Evolutionary conservation across 768 basidiomycete genomes (phyloP).

Genomic region (Phylloporus arenicola): DNA sequence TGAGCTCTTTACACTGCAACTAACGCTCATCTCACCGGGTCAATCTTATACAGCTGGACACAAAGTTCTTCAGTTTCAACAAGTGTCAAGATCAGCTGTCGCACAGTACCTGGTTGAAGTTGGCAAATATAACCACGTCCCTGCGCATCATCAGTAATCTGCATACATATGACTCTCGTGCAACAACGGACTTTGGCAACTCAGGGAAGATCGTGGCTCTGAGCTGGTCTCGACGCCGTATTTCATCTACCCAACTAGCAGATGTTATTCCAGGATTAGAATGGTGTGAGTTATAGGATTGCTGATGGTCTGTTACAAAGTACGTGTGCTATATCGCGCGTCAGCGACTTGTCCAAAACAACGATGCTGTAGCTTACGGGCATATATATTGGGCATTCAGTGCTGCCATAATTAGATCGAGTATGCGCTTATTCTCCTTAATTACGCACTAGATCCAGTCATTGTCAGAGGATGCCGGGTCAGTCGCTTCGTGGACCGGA

Average conservation of each 20-base stretch:
- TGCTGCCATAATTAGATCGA: conserved; percentile 23
- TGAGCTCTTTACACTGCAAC: not conserved
- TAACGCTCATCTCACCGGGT: conserved; percentile 28
- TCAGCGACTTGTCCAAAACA: not conserved
- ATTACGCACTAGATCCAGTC: conserved; percentile 42
- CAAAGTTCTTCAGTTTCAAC: conserved; percentile 6
- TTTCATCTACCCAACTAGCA: conserved; percentile 36
- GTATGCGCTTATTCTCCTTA: not conserved
- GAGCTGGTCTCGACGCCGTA: conserved; percentile 33
- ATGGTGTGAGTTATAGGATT: conserved; percentile 31
- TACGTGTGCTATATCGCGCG: conserved; percentile 35
- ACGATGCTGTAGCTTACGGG: conserved; percentile 29
- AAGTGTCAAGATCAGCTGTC: not conserved
- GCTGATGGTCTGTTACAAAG: conserved; percentile 48
- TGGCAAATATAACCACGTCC: conserved; percentile 44
- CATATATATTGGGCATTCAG: conserved; percentile 44
- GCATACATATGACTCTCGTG: not conserved
- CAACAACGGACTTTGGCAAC: conserved; percentile 33
- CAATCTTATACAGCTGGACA: conserved; percentile 42
- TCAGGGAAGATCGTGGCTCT: conserved; percentile 40
- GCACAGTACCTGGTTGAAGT: conserved; percentile 45
- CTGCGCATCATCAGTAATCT: conserved; percentile 19
- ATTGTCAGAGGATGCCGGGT: conserved; percentile 36
- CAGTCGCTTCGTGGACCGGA: conserved; percentile 34
- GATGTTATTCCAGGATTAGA: conserved; percentile 12